Conservation (phyloP, 495 filamentous ascomycete genomes). For the Xeromyces bisporus region DNA sequence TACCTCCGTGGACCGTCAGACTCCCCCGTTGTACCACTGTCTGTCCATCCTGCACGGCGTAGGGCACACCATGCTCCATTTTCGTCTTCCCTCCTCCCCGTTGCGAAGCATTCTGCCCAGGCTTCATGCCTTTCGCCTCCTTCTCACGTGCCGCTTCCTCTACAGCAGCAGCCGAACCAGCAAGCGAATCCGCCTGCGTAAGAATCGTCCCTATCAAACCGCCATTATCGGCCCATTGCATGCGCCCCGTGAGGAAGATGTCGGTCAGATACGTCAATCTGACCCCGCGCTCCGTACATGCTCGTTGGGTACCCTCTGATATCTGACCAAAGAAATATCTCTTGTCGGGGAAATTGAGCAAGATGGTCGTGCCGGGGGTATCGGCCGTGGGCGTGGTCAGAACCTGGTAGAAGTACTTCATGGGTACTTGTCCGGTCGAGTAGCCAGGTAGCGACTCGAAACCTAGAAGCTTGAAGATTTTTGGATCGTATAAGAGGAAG, state of each 20-base stretch:
- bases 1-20: conserved; percentile 58
- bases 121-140: conserved; percentile 8
- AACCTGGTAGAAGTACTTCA: conserved; percentile 58
- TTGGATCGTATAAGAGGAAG: conserved; percentile 16
- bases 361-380: conserved; percentile 60
- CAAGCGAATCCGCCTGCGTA: conserved; percentile 51
- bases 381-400: conserved; percentile 77
- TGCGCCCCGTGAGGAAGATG: conserved; percentile 63
- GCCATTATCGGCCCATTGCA: conserved; percentile 58
- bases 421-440: conserved; percentile 16
- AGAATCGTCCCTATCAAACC: conserved; percentile 74
- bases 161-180: conserved; percentile 13
- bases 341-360: conserved; percentile 60
- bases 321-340: conserved; percentile 81
- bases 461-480: conserved; percentile 3
- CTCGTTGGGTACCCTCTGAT: conserved; percentile 73
- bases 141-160: conserved; percentile 13
- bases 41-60: conserved; percentile 4
- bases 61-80: conserved; percentile 1
- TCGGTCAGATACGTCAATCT: conserved; percentile 44
- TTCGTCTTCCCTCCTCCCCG: conserved; percentile 2
- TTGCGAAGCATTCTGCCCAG: conserved; percentile 5
- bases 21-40: conserved; percentile 4
- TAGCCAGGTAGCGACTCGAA: conserved; percentile 1
- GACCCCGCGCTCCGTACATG: conserved; percentile 44